Base-by-base conservation (phyloP, 2,329 filamentous ascomycete species). In the Basipetospora chlamydospora region DNA sequence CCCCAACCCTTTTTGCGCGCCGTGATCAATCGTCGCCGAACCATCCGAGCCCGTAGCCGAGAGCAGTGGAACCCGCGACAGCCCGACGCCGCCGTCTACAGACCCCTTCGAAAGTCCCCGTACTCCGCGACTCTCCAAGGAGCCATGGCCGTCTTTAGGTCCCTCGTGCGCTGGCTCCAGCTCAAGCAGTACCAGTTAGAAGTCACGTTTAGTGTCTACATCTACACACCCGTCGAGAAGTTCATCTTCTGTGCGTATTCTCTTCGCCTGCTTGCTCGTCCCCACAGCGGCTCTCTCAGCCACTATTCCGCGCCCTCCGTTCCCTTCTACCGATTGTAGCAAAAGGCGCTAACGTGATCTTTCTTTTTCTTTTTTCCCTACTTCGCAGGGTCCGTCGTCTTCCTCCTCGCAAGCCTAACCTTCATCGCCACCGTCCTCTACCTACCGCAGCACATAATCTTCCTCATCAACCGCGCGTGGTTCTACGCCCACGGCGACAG, bases 101-200 rank as follows among this genome's bases (percentile, higher is more conserved):
- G 21, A 35, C 5, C 7, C 22, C 22, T n/a, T n/a, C n/a, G n/a
- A n/a, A n/a, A n/a, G n/a, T n/a, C n/a, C n/a, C n/a, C n/a, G n/a
- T n/a, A n/a, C n/a, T n/a, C n/a, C n/a, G n/a, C n/a, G n/a, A n/a
- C 38, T 23, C 26, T 18, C n/a, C 42, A 38, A n/a, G n/a, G n/a
- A n/a, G n/a, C n/a, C n/a, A 53, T 59, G 53, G 60, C 58, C 32
- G 45, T 47, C 33, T 49, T 68, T 47, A 60, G 66, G 44, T 56
- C 60, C 31, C 67, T 92, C 49, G 72, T 83, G 45, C 77, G 79
- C 57, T 95, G 87, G 85, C 69, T 96, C 47, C 78, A 86, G 59
- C 74, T 87, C 59, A 98, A 98, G 70, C 78, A 87, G 56, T 95
- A 96, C 67, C 90, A 96, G 66, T 86, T 96, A 56, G 90, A 98